Percentiles rank a stretch among this genome's conserved stretches.
These are phyloP conservation scores for Ustilago vetiveriae DNA, from an alignment of 1,284 basidiomycete species.

Conservation along the genomic window DNA sequence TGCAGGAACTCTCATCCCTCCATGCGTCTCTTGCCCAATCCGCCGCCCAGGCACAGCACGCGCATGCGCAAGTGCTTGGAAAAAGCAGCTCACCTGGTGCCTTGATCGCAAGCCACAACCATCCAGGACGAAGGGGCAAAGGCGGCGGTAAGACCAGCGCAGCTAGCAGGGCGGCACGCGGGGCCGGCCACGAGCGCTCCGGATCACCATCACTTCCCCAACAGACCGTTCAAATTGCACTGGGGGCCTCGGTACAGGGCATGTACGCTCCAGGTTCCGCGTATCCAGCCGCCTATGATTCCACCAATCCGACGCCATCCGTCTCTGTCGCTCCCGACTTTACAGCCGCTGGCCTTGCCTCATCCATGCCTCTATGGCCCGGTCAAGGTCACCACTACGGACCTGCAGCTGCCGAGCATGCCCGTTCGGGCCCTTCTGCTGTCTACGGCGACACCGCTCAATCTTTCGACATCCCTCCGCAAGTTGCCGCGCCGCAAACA, in stretches of 20 bases:
- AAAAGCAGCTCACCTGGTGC: conserved; percentile 48
- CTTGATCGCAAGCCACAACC: conserved; percentile 44
- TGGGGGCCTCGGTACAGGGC: conserved; percentile 2
- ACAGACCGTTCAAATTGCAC: not conserved
- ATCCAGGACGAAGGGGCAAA: conserved; percentile 37
- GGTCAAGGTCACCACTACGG: conserved; percentile 18
- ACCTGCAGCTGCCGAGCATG: conserved; percentile 8
- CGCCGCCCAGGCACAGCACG: conserved; percentile 58
- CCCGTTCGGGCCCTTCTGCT: conserved; percentile 1
- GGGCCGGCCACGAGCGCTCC: conserved; percentile 11
- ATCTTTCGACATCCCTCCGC: conserved; percentile 17
- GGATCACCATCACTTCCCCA: conserved; percentile 10
- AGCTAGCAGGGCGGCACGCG: conserved; percentile 23
- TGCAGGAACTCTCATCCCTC: conserved; percentile 84
- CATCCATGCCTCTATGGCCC: conserved; percentile 10
- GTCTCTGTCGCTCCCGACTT: conserved; percentile 2
- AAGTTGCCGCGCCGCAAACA: conserved; percentile 16
- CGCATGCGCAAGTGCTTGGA: conserved; percentile 54
- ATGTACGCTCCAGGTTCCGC: conserved; percentile 8
- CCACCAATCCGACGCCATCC: conserved; percentile 1
- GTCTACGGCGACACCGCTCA: conserved; percentile 4
- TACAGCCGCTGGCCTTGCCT: conserved; percentile 6
- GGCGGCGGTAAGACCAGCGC: conserved; percentile 33
- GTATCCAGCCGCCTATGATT: conserved; percentile 14
- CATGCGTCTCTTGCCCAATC: conserved; percentile 78